Evolutionary conservation across 2,329 filamentous ascomycete genomes (phyloP).

Genomic region (Cercospora sp.): DNA sequence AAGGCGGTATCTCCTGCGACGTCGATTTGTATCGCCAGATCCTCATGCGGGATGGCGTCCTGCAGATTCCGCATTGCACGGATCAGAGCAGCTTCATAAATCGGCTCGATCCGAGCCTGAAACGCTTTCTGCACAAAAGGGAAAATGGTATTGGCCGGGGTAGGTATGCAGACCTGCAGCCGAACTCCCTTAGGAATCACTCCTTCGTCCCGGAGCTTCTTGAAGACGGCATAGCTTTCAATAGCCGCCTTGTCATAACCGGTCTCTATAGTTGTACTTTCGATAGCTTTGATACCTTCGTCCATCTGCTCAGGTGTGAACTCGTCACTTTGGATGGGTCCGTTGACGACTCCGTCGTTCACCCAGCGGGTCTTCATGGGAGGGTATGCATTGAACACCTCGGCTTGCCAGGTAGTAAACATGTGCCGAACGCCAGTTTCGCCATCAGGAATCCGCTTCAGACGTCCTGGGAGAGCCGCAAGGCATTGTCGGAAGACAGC

Average conservation of each 20-base stretch:
- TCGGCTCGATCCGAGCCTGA: conserved; percentile 35
- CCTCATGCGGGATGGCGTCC: conserved; percentile 37
- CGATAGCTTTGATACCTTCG: conserved; percentile 25
- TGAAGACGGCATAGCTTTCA: conserved; percentile 39
- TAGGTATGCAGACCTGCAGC: conserved; percentile 42
- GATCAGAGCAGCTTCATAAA: conserved; percentile 40
- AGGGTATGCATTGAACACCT: conserved; percentile 35
- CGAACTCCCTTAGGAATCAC: conserved; percentile 33
- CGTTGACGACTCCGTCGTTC: conserved; percentile 28
- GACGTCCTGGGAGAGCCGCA: conserved; percentile 37
- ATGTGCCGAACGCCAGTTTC: conserved; percentile 42
- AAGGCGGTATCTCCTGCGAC: conserved; percentile 39
- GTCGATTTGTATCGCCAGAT: conserved; percentile 43
- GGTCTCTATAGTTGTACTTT: conserved; percentile 28
- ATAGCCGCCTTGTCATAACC: conserved; percentile 40
- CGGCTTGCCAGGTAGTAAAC: conserved; percentile 41
- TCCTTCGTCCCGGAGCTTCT: conserved; percentile 35
- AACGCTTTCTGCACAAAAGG: conserved; percentile 34
- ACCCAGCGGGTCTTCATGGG: conserved; percentile 30
- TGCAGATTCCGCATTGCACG: conserved; percentile 36
- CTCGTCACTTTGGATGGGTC: conserved; percentile 20
- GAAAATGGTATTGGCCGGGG: conserved; percentile 32
- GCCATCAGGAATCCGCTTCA: conserved; percentile 46
- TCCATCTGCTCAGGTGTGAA: conserved; percentile 29
- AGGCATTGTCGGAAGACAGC: conserved; percentile 39